A percentile compares a stretch with the other conserved stretches of the same genome.
phyloP scores from a whole-genome alignment of 805 yeast species.

The Candida ficus region DNA sequence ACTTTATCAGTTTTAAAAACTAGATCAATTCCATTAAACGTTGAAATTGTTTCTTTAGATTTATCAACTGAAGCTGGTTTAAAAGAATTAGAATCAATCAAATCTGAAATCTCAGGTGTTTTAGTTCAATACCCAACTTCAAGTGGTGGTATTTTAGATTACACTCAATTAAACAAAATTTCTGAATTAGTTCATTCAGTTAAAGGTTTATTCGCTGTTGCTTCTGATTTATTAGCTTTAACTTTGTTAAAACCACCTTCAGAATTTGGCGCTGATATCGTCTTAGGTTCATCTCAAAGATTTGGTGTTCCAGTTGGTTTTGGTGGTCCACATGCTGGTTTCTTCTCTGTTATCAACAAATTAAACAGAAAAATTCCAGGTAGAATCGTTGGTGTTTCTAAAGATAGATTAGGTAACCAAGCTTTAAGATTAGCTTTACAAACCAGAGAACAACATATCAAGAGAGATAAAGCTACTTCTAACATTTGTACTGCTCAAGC shows the following conservation, averaged over 20 bases:
- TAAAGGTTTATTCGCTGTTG: constrained; percentile 77
- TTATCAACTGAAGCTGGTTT: constrained; percentile 40
- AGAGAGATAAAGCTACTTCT: constrained; percentile 96
- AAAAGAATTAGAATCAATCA: constrained; percentile 28
- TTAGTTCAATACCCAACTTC: constrained; percentile 89
- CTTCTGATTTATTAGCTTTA: constrained; percentile 89
- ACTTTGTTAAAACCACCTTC: constrained; percentile 83
- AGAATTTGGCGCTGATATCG: constrained; percentile 87
- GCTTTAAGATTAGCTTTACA: constrained; percentile 92
- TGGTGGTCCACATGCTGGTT: constrained; percentile 99
- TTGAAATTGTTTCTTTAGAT: constrained; percentile 57
- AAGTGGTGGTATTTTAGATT: constrained; percentile 60
- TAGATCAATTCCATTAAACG: constrained; percentile 71
- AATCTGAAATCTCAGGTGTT: constrained; percentile 62
- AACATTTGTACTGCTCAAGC: constrained; percentile 99
- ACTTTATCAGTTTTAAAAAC: constrained; percentile 74
- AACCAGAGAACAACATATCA: constrained; percentile 97
- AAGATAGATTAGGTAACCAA: constrained; percentile 84
- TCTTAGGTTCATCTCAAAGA: constrained; percentile 87
- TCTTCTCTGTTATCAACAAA: constrained; percentile 79
- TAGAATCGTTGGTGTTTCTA: constrained; percentile 87
- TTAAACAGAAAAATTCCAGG: constrained; percentile 95
- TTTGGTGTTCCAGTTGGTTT: constrained; percentile 97
- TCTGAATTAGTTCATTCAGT: constrained; percentile 61
- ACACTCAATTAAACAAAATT: constrained; percentile 44